Evolutionary conservation across 768 basidiomycete genomes (phyloP).

Genomic region (Collybia mongolica): DNA sequence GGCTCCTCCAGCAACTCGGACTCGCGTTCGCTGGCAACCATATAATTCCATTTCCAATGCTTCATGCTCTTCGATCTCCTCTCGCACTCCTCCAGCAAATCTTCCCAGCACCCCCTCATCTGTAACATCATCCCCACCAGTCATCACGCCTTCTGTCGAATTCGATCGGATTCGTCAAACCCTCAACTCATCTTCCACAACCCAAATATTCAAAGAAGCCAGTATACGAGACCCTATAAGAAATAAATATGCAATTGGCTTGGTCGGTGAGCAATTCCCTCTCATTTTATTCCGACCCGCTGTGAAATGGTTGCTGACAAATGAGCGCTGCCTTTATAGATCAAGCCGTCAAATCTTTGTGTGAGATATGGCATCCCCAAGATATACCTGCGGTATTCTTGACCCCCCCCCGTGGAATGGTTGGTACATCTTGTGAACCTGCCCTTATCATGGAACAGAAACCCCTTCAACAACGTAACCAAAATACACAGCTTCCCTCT

Average conservation of each 20-base stretch:
- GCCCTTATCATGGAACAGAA: constrained; percentile 11
- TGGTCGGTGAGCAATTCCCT: constrained; percentile 60
- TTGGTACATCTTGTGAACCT: constrained; percentile 14
- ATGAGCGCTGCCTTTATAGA: constrained; percentile 38
- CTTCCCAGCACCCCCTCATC: constrained; percentile 61
- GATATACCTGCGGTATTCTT: constrained; percentile 62
- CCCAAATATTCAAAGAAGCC: constrained; percentile 23
- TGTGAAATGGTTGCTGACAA: constrained; percentile 11
- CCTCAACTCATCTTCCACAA: constrained; percentile 20
- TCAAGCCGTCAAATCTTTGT: constrained; percentile 75
- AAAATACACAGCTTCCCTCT: constrained; percentile 49
- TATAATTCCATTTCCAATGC: constrained; percentile 51
- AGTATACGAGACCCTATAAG: constrained; percentile 37
- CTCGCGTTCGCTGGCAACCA: constrained; percentile 80
- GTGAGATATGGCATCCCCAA: constrained; percentile 79
- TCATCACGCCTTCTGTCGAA: constrained; percentile 31
- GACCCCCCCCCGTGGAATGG: constrained; percentile 28
- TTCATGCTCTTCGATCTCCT: constrained; percentile 33
- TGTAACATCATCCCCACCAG: constrained; percentile 45
- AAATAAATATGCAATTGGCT: constrained; percentile 64
- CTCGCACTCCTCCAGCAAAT: constrained; percentile 42
- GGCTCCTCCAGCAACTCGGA: constrained; percentile 65
- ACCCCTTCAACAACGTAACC: constrained; percentile 9
- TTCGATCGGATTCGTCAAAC: constrained; percentile 24
- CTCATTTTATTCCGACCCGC: constrained; percentile 6